Evolutionary conservation across 495 filamentous ascomycete genomes (phyloP), one percentile per base, ranked within the genome.

Genomic region (Pseudomonodictys pantanalensis): DNA sequence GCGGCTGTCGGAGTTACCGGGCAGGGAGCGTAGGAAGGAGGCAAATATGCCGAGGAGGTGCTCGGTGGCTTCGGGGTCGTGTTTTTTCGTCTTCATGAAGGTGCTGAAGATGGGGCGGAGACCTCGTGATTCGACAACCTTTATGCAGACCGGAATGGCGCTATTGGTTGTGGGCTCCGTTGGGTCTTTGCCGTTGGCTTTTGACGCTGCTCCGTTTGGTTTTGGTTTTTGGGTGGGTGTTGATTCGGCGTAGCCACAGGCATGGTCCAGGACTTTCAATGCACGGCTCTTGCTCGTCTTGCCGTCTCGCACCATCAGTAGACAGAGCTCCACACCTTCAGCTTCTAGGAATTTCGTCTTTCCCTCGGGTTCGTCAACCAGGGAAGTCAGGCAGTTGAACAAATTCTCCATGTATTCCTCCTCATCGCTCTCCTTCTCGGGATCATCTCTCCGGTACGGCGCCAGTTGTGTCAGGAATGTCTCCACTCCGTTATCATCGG

Each of bases 371-470:
- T 90, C 85, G 68, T 95, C 88, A 0, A 89, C 88, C 2, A 95
- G 70, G 66, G 88, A 92, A 7, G 86, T 88, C 24, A 96, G 67
- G 28, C 83, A 80, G 66, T 93, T 91, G 66, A 97, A 99, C 25
- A 96, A 52, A 60, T 97, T 96, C 70, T 96, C 91, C 47, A 93
- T 86, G 70, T 87, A 96, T 72, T 97, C 95, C 70, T 96, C 91
- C 66, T 97, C 95, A 45, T 92, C 85, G 7, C 87, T 87, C 29
- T 90, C 90, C 67, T 89, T 93, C 23, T 78, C 78, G 0, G 95
- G 95, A 65, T 99, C 93, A 26, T 84, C 82, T 73, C 88, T 90
- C 18, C 95, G 86, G 73, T 97, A 99, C n/a, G 87, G 75, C 33
- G 90, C 87, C 18, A 96, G 82, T 0, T 95, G 77, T 67, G 95